Percentiles rank a stretch among this genome's conserved stretches.
These are phyloP conservation scores for Plasmopara muralis DNA, from an alignment of 352 stramenopile genomes.

Conservation along the genomic window DNA sequence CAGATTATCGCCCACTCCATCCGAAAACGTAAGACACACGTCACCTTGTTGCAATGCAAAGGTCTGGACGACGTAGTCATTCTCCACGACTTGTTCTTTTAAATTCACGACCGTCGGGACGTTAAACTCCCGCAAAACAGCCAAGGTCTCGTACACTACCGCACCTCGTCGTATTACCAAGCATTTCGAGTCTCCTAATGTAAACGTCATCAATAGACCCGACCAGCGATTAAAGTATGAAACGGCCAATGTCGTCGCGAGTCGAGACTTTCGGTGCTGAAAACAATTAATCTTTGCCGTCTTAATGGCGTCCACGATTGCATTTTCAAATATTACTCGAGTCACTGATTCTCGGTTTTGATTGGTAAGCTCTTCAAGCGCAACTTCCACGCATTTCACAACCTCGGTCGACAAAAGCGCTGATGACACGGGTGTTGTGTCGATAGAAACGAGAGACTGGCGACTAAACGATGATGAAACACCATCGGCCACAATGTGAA, in stretches of 20 bases:
- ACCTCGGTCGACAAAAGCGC: constrained; percentile 49
- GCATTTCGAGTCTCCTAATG: constrained; percentile 74
- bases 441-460: constrained; percentile 18
- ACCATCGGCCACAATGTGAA: constrained; percentile 74
- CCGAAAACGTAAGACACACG: constrained; percentile 67
- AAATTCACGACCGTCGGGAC: constrained; percentile 73
- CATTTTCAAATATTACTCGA: constrained; percentile 35
- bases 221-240: constrained; percentile 71
- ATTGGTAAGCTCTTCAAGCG: constrained; percentile 53
- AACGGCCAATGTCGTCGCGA: constrained; percentile 63
- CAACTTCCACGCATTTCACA: constrained; percentile 37
- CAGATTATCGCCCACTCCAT: constrained; percentile 72
- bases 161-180: constrained; percentile 42
- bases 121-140: constrained; percentile 73
- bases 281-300: constrained; percentile 55
- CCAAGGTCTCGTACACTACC: constrained; percentile 60
- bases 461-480: constrained; percentile 58
- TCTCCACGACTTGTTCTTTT: constrained; percentile 30
- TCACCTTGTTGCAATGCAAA: constrained; percentile 47
- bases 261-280: constrained; percentile 43
- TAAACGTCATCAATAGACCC: constrained; percentile 53
- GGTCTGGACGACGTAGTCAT: constrained; percentile 67
- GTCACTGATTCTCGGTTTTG: constrained; percentile 38
- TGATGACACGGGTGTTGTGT: constrained; percentile 41
- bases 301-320: constrained; percentile 47